Evolutionary conservation across 2,329 filamentous ascomycete genomes (phyloP).

Genomic region (Hirsutella thompsonii): DNA sequence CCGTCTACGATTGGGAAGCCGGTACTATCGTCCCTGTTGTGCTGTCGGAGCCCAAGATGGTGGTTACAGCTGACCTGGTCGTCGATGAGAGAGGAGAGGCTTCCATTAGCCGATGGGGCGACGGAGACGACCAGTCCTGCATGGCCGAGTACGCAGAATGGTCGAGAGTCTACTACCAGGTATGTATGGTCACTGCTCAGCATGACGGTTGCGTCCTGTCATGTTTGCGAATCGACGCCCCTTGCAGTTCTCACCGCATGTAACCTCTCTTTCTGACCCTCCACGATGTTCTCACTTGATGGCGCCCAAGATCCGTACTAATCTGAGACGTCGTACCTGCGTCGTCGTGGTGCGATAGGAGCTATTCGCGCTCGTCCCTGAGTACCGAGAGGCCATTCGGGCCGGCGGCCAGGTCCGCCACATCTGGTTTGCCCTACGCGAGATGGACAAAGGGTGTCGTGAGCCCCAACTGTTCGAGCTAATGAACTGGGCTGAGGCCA

Average conservation of each 20-base stretch:
- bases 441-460: neutral
- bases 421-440: slow-evolving; percentile 14
- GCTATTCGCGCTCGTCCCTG: neutral
- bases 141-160: slow-evolving; percentile 9
- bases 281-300: too few relatives aligned
- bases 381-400: slow-evolving; percentile 7
- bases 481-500: too few relatives aligned
- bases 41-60: slow-evolving; percentile 11
- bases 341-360: neutral
- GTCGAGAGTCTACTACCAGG: slow-evolving; percentile 13
- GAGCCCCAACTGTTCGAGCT: too few relatives aligned
- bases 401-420: slow-evolving; percentile 13
- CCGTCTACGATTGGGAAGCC: slow-evolving; percentile 18
- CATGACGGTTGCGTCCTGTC: neutral
- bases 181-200: slow-evolving; percentile 2
- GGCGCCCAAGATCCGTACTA: too few relatives aligned
- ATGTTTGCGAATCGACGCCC: neutral
- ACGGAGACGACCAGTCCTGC: slow-evolving; percentile 5
- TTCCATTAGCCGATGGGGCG: slow-evolving; percentile 9
- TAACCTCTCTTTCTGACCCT: too few relatives aligned
- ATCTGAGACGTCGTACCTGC: too few relatives aligned
- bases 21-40: slow-evolving; percentile 16
- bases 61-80: slow-evolving; percentile 6
- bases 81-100: slow-evolving; percentile 10
- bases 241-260: neutral